Conservation (phyloP, 371 early-diverging fungal species). For the Gilbertella persicaria region DNA sequence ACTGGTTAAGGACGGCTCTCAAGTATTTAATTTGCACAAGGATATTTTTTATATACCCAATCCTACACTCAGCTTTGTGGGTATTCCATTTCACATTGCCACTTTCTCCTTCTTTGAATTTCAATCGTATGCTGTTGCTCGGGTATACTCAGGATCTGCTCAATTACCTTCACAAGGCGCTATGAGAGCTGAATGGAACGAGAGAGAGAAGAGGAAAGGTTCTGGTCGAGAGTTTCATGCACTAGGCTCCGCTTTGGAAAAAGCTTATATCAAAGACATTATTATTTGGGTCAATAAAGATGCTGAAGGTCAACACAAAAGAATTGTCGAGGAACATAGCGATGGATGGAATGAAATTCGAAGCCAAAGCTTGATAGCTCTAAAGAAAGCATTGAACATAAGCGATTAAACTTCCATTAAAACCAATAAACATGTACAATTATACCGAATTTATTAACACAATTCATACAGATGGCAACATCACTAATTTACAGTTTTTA, state of each 20-base stretch:
- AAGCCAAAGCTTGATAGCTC: slow-evolving; percentile 10
- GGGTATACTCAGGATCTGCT: slow-evolving; percentile 35
- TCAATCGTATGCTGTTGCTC: slow-evolving; percentile 50
- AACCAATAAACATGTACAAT: too few relatives aligned
- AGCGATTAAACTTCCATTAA: too few relatives aligned
- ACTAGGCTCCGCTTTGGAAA: slow-evolving; percentile 24
- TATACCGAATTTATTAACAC: too few relatives aligned
- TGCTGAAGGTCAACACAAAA: slow-evolving; percentile 6
- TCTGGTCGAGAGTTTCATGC: slow-evolving; percentile 30
- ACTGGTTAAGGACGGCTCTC: slow-evolving; percentile 42
- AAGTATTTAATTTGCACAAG: slow-evolving; percentile 48
- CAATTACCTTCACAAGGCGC: slow-evolving; percentile 24
- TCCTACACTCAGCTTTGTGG: slow-evolving; percentile 59
- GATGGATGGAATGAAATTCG: slow-evolving; percentile 23
- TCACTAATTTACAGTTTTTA: too few relatives aligned
- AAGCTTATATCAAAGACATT: slow-evolving; percentile 27
- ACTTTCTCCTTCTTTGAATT: slow-evolving; percentile 60
- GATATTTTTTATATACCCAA: slow-evolving; percentile 52
- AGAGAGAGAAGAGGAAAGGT: slow-evolving; percentile 14
- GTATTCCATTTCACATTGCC: slow-evolving; percentile 55
- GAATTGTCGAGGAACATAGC: slow-evolving; percentile 16
- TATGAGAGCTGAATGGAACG: slow-evolving; percentile 34
- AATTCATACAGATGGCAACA: too few relatives aligned
- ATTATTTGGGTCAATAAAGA: slow-evolving; percentile 24
- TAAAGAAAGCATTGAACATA: slow-evolving; percentile 18